phyloP scores from a whole-genome alignment of 106 monocot species.

The Gastrodia elata region DNA sequence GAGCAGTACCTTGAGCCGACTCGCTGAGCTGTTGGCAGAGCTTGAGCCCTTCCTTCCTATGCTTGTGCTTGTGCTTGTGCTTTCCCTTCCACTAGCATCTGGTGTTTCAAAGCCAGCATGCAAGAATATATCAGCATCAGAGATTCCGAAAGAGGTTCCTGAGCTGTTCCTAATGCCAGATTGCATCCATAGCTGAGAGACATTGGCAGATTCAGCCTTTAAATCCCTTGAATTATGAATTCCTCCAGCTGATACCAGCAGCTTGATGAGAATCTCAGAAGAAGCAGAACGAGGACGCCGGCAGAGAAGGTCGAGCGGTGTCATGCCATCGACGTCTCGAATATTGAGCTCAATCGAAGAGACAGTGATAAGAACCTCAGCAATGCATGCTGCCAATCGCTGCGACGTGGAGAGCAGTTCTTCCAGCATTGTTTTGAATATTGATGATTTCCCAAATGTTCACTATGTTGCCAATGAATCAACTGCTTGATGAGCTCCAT shows the following conservation, averaged over 20 bases:
- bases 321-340: slow-evolving; percentile 50
- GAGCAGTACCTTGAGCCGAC: slow-evolving; percentile 39
- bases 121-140: slow-evolving; percentile 78
- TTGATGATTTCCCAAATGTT: slow-evolving; percentile 47
- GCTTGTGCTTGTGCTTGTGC: slow-evolving; percentile 42
- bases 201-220: slow-evolving; percentile 18
- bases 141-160: slow-evolving; percentile 55
- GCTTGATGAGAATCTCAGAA: slow-evolving; percentile 57
- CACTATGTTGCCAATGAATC: slow-evolving; percentile 20
- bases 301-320: slow-evolving; percentile 57
- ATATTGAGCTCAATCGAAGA: slow-evolving; percentile 51
- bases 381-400: slow-evolving; percentile 41
- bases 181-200: slow-evolving; percentile 38
- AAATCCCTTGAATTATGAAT: slow-evolving; percentile 31
- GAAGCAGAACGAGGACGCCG: slow-evolving; percentile 37
- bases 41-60: slow-evolving; percentile 29
- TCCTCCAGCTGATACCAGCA: slow-evolving; percentile 58
- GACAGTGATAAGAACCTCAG: slow-evolving; percentile 43
- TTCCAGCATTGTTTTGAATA: slow-evolving; percentile 47
- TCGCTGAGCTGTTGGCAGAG: slow-evolving; percentile 36
- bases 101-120: slow-evolving; percentile 33
- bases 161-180: slow-evolving; percentile 43
- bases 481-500: slow-evolving; percentile 63
- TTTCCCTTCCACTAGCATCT: slow-evolving; percentile 32
- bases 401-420: slow-evolving; percentile 64